A percentile compares a stretch with the other conserved stretches of the same genome.
Evolutionary conservation across 805 yeast genomes (phyloP).

Genomic region (Aciculoconidium aculeatum): DNA sequence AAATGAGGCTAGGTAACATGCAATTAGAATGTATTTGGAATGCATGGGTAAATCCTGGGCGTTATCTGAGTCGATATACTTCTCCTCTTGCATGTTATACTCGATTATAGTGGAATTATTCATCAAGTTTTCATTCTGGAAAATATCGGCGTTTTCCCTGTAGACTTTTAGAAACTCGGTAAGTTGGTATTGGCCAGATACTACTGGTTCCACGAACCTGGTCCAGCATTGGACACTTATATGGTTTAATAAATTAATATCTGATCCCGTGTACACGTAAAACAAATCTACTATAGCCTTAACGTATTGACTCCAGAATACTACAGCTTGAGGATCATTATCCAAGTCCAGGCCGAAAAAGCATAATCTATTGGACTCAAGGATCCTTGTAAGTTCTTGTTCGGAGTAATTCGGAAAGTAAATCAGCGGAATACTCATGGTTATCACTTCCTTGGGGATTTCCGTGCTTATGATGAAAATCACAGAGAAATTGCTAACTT

Average conservation of each 20-base stretch:
- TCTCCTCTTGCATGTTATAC: conserved; percentile 18
- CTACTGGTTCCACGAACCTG: conserved; percentile 22
- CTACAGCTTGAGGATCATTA: conserved; percentile 9
- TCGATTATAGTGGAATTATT: conserved; percentile 25
- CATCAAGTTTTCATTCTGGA: conserved; percentile 25
- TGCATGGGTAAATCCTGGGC: conserved; percentile 48
- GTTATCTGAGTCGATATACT: conserved; percentile 11
- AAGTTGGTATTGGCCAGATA: conserved; percentile 14
- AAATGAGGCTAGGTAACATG: conserved; percentile 80
- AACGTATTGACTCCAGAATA: conserved; percentile 39
- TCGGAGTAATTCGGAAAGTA: conserved; percentile 33
- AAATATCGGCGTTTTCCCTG: conserved; percentile 22
- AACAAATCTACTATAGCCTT: conserved; percentile 42
- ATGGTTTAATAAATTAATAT: conserved; percentile 30
- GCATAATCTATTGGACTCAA: conserved; percentile 25
- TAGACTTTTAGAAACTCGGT: conserved; percentile 31
- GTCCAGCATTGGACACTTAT: conserved; percentile 30
- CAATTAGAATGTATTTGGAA: conserved; percentile 68
- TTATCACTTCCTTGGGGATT: conserved; percentile 31
- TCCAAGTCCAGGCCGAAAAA: conserved; percentile 16
- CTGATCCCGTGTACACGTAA: conserved; percentile 40
- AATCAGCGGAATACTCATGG: conserved; percentile 36
- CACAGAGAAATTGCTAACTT: conserved; percentile 26
- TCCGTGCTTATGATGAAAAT: conserved; percentile 37
- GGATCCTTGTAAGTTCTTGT: conserved; percentile 31